Percentiles rank a stretch among this genome's conserved stretches.
phyloP scores from a whole-genome alignment of 2,329 filamentous ascomycete species.

The Lecanicillium sp. region DNA sequence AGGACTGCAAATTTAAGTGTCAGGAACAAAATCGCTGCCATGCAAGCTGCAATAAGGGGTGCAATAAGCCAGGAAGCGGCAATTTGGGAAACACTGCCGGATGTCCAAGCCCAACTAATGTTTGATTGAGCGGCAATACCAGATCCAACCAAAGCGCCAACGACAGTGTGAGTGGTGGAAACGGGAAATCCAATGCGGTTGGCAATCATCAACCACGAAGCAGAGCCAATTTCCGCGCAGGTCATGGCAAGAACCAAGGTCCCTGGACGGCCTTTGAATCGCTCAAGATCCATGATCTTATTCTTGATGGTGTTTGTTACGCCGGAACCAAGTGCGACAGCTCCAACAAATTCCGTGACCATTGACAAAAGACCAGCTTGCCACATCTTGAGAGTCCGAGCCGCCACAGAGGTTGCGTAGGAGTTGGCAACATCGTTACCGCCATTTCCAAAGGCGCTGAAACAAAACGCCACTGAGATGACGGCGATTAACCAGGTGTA shows the following conservation, averaged over 20 bases:
- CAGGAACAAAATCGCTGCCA: slow-evolving; percentile 8
- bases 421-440: slow-evolving; percentile 54
- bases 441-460: slow-evolving; percentile 8
- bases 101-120: slow-evolving; percentile 14
- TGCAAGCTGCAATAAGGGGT: slow-evolving; percentile 11
- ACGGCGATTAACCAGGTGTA: too few species aligned
- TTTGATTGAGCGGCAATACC: slow-evolving; percentile 31
- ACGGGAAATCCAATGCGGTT: slow-evolving; percentile 26
- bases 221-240: slow-evolving; percentile 27
- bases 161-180: slow-evolving; percentile 38
- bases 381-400: slow-evolving; percentile 38
- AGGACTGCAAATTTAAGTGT: neutral
- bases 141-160: slow-evolving; percentile 36
- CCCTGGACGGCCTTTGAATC: slow-evolving; percentile 30
- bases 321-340: slow-evolving; percentile 38
- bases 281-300: slow-evolving; percentile 31
- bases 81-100: slow-evolving; percentile 15
- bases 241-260: slow-evolving; percentile 34
- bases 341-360: slow-evolving; percentile 41
- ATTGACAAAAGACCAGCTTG: slow-evolving; percentile 26
- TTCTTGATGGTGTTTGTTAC: slow-evolving; percentile 40
- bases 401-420: slow-evolving; percentile 55
- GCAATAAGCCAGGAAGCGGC: slow-evolving; percentile 15
- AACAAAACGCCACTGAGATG: too few species aligned
- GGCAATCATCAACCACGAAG: slow-evolving; percentile 33